Conservation (phyloP, 305 asterid genomes). For the Solanum chacoense region DNA sequence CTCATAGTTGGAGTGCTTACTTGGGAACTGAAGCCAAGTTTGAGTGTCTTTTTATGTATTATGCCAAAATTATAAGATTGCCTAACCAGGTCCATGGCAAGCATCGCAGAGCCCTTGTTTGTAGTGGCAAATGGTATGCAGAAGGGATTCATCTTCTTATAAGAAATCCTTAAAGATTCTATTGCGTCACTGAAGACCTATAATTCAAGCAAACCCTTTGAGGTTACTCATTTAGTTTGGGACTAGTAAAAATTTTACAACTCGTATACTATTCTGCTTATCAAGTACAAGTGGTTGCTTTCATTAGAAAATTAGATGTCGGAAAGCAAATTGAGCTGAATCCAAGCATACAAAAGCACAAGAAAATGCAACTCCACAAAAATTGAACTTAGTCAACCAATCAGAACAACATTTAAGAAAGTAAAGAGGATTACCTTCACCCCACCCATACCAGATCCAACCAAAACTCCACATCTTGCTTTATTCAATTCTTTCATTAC, state of each 20-base stretch:
- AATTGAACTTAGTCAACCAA: background rate
- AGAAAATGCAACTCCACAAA: background rate
- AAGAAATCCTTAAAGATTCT: conserved; percentile 82
- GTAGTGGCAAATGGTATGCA: conserved; percentile 90
- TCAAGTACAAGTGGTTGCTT: background rate
- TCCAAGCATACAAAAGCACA: background rate
- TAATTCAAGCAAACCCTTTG: background rate
- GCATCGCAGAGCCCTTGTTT: conserved; percentile 95
- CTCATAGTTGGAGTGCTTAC: background rate
- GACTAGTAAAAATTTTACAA: background rate
- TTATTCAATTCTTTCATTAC: conserved; percentile 64
- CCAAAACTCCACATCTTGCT: conserved; percentile 72
- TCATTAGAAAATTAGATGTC: background rate
- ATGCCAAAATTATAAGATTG: background rate
- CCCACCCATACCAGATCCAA: conserved; percentile 97
- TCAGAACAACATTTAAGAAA: background rate
- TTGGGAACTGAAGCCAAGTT: background rate
- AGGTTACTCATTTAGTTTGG: background rate
- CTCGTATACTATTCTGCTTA: background rate
- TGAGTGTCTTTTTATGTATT: background rate
- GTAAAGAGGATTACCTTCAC: conserved; percentile 50
- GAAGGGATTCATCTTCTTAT: conserved; percentile 94
- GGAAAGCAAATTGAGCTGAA: background rate
- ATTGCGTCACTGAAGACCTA: conserved; percentile 85
- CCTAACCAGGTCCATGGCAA: conserved; percentile 88